phyloP scores from a whole-genome alignment of 2,329 filamentous ascomycete species.

The Aspergillus sp. region DNA sequence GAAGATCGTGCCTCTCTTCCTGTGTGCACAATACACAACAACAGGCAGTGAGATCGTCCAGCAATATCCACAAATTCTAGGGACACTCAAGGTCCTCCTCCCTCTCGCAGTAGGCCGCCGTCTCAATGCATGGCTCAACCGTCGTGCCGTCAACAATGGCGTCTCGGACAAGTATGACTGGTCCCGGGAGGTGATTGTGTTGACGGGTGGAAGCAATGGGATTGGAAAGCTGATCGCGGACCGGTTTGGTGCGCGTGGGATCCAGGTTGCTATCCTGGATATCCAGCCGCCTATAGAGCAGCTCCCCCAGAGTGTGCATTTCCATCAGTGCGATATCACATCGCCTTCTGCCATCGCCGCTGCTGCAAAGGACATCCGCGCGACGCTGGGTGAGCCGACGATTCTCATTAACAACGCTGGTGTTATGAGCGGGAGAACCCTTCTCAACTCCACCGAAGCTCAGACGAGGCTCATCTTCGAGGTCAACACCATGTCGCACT shows the following conservation, averaged over 20 bases:
- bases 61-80: slow-evolving; percentile 49
- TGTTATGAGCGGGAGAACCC: slow-evolving; percentile 50
- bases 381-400: slow-evolving; percentile 59
- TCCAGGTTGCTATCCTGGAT: slow-evolving; percentile 69
- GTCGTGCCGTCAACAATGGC: slow-evolving; percentile 44
- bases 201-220: slow-evolving; percentile 70
- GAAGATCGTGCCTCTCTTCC: slow-evolving; percentile 59
- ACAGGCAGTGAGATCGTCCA: slow-evolving; percentile 53
- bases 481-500: slow-evolving; percentile 66
- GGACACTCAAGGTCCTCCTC: slow-evolving; percentile 51
- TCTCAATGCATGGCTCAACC: slow-evolving; percentile 50
- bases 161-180: slow-evolving; percentile 43
- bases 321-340: slow-evolving; percentile 67
- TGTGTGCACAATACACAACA: slow-evolving; percentile 61
- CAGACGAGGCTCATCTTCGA: slow-evolving; percentile 63
- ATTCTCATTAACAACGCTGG: slow-evolving; percentile 48
- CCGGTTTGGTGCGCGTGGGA: slow-evolving; percentile 58
- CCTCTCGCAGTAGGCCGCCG: slow-evolving; percentile 48
- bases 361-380: slow-evolving; percentile 51
- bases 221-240: slow-evolving; percentile 65
- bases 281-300: slow-evolving; percentile 27
- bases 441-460: slow-evolving; percentile 54
- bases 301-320: slow-evolving; percentile 48
- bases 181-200: slow-evolving; percentile 64
- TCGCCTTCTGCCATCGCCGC: slow-evolving; percentile 50